Evolutionary conservation across 192 early-diverging fungal species (phyloP).

Genomic region (Coemansia sp.): DNA sequence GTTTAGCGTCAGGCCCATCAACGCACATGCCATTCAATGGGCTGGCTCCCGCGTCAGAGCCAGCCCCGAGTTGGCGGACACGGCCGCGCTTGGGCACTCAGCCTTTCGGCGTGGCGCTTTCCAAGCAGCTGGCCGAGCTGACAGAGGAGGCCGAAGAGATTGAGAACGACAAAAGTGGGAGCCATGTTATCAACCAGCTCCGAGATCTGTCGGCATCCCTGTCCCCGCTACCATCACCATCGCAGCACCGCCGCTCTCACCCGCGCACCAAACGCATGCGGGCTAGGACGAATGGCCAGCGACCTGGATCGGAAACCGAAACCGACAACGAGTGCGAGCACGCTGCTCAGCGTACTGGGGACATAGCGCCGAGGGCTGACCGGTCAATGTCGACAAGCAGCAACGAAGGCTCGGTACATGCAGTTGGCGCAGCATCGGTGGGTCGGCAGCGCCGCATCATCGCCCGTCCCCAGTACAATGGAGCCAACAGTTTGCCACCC

Average conservation of each 20-base stretch:
- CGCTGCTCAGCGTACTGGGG: background rate
- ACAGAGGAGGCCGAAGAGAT: constrained; percentile 31
- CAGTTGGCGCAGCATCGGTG: background rate
- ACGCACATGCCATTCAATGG: background rate
- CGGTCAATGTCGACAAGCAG: background rate
- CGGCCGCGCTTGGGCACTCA: constrained; percentile 12
- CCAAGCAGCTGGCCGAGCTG: constrained; percentile 33
- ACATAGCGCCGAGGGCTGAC: background rate
- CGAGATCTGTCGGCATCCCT: constrained; percentile 23
- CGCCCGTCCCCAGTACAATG: background rate
- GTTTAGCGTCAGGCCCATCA: background rate
- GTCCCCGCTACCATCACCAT: constrained; percentile 21
- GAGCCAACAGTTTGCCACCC: background rate
- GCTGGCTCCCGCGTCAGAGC: constrained; percentile 31
- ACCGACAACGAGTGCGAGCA: constrained; percentile 12
- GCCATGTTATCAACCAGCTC: background rate
- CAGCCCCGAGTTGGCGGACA: constrained; percentile 21
- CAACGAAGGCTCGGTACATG: background rate
- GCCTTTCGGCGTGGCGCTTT: constrained; percentile 22
- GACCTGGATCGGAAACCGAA: constrained; percentile 41
- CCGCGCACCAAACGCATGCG: constrained; percentile 15
- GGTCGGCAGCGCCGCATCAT: background rate
- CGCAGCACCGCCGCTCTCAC: constrained; percentile 12
- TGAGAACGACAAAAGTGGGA: constrained; percentile 6
- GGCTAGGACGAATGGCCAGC: background rate